Conservation (phyloP, 371 early-diverging fungal genomes). For the Circinella umbellata region DNA sequence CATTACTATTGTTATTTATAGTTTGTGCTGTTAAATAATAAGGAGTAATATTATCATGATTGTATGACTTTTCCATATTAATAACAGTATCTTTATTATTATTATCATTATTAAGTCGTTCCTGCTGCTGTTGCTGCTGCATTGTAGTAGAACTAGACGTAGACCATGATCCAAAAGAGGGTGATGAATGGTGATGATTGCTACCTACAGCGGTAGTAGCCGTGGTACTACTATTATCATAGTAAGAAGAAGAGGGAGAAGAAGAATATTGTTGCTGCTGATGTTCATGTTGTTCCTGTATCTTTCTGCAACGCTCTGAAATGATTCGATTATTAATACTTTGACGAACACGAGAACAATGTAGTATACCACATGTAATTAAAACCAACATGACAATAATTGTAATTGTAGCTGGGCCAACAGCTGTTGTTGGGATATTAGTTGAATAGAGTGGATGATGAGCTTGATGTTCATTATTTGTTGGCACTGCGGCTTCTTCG, state of each 20-base stretch:
- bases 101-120: neutral
- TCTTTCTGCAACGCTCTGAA: neutral
- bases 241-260: too few relatives aligned
- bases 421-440: slow-evolving; percentile 35
- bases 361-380: slow-evolving; percentile 40
- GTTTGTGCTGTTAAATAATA: too few relatives aligned
- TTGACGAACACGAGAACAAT: slow-evolving; percentile 35
- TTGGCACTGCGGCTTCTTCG: neutral
- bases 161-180: slow-evolving; percentile 4
- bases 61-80: neutral
- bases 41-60: neutral
- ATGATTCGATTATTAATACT: slow-evolving; percentile 14
- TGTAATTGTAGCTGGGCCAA: slow-evolving; percentile 33
- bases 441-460: neutral
- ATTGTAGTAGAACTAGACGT: slow-evolving; percentile 2
- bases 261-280: too few relatives aligned
- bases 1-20: too few relatives aligned
- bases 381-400: slow-evolving; percentile 31
- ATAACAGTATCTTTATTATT: neutral
- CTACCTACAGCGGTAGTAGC: neutral
- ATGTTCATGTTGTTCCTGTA: slow-evolving; percentile 1
- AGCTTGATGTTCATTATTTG: neutral
- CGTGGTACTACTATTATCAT: neutral
- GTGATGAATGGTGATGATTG: slow-evolving; percentile 12
- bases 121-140: neutral